A percentile compares a stretch with the other conserved stretches of the same genome.
These are phyloP conservation scores for Acarospora socialis DNA, from an alignment of 2,329 filamentous ascomycete species.

Conservation along the genomic window DNA sequence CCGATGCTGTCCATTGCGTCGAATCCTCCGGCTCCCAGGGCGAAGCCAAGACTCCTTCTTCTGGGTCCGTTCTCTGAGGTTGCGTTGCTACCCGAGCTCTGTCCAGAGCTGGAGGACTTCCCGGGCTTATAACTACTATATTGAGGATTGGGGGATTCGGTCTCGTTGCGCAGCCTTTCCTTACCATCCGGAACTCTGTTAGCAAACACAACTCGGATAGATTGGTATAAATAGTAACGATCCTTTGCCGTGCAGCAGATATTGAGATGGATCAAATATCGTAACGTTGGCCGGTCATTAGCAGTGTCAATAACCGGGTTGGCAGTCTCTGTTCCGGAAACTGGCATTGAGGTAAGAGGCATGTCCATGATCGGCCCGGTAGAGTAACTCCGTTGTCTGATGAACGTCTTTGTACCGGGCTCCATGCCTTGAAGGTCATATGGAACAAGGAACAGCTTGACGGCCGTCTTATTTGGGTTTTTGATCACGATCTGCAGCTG, in stretches of 20 bases:
- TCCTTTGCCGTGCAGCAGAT: slow-evolving; percentile 78
- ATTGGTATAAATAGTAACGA: slow-evolving; percentile 81
- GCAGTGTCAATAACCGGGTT: slow-evolving; percentile 16
- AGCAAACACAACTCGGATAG: slow-evolving; percentile 86
- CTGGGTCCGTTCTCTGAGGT: slow-evolving; percentile 46
- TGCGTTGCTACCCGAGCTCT: slow-evolving; percentile 32
- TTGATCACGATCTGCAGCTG: slow-evolving; percentile 96
- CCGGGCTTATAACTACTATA: slow-evolving; percentile 70
- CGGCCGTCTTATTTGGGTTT: slow-evolving; percentile 95
- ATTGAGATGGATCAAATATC: slow-evolving; percentile 84
- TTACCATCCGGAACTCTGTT: slow-evolving; percentile 93
- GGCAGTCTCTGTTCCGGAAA: slow-evolving; percentile 27
- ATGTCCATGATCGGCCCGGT: slow-evolving; percentile 68
- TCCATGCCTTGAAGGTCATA: slow-evolving; percentile 92
- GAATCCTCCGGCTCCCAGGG: slow-evolving; percentile 20
- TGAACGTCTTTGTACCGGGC: slow-evolving; percentile 85
- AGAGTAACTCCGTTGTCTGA: slow-evolving; percentile 87
- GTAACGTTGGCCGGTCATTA: slow-evolving; percentile 56
- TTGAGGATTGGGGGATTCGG: slow-evolving; percentile 73
- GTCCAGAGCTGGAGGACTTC: slow-evolving; percentile 29
- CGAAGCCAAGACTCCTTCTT: slow-evolving; percentile 41
- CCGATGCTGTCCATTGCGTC: not conserved
- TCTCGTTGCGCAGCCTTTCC: slow-evolving; percentile 79
- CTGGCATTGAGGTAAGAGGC: slow-evolving; percentile 35
- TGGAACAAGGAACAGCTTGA: slow-evolving; percentile 86